Percentiles rank a stretch among this genome's conserved stretches.
Evolutionary conservation across 2,329 filamentous ascomycete species (phyloP).

Genomic region (Colletotrichum costaricense): DNA sequence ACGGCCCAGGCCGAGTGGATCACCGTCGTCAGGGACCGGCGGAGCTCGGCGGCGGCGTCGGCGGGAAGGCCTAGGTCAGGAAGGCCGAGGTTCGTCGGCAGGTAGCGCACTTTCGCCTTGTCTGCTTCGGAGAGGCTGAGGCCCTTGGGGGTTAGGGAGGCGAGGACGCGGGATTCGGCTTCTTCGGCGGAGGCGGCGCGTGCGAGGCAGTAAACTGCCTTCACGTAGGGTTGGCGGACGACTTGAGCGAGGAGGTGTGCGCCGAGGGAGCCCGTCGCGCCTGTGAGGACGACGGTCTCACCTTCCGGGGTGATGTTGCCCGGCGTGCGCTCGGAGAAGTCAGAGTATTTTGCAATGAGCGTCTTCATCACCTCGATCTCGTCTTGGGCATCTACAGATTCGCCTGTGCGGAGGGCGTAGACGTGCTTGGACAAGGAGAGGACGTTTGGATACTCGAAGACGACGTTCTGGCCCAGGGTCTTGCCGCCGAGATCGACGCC

Average conservation of each 20-base stretch:
- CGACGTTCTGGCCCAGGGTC: conserved; percentile 47
- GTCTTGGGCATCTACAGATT: conserved; percentile 30
- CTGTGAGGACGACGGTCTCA: conserved; percentile 62
- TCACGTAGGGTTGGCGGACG: conserved; percentile 67
- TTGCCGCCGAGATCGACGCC: conserved; percentile 49
- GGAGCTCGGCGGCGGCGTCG: conserved; percentile 42
- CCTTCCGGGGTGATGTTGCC: conserved; percentile 40
- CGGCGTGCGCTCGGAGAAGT: conserved; percentile 41
- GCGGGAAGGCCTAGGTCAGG: conserved; percentile 51
- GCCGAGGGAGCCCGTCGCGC: conserved; percentile 71
- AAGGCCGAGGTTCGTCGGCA: conserved; percentile 54
- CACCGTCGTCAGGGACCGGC: conserved; percentile 50
- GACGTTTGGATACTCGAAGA: conserved; percentile 55
- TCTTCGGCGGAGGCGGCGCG: conserved; percentile 51
- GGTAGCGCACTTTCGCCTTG: conserved; percentile 47
- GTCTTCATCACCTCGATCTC: conserved; percentile 46
- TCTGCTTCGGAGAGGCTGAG: conserved; percentile 48
- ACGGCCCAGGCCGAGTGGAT: conserved; percentile 66
- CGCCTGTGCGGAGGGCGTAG: conserved; percentile 38
- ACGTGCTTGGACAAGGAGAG: conserved; percentile 47
- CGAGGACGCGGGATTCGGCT: conserved; percentile 44
- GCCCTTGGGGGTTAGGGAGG: conserved; percentile 46
- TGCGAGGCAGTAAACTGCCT: conserved; percentile 60
- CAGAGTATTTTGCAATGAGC: conserved; percentile 51
- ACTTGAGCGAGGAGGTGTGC: conserved; percentile 69